Percentiles rank a stretch among this genome's conserved stretches.
Evolutionary conservation across 1,284 basidiomycete species (phyloP).

Genomic region (Cutaneotrichosporon sp.): DNA sequence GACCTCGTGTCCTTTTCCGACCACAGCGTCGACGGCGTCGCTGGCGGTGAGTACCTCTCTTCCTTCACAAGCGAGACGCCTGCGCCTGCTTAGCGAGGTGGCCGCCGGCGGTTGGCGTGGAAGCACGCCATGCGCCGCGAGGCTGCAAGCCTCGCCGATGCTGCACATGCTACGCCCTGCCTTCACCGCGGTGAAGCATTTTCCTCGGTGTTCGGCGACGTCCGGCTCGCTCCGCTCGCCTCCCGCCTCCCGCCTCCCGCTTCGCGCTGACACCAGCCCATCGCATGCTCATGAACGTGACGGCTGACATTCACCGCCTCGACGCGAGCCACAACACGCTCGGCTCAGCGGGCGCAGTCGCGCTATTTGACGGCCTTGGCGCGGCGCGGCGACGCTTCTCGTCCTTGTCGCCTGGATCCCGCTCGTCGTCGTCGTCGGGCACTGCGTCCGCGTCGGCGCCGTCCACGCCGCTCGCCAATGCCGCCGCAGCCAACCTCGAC

Average conservation of each 20-base stretch:
- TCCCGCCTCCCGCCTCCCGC: background rate
- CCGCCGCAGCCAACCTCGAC: background rate
- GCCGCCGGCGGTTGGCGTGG: background rate
- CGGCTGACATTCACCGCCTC: constrained; percentile 30
- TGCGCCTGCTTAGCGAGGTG: background rate
- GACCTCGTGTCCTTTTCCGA: constrained; percentile 42
- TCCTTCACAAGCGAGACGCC: background rate
- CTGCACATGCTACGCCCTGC: no score
- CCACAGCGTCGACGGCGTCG: constrained; percentile 37
- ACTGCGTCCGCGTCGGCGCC: no score
- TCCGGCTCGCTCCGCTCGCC: background rate
- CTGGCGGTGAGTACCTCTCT: constrained; percentile 34
- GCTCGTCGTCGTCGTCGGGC: no score
- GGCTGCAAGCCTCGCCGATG: no score
- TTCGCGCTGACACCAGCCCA: constrained; percentile 24
- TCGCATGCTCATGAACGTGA: constrained; percentile 27
- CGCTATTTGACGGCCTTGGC: constrained; percentile 34
- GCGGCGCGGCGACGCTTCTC: constrained; percentile 20
- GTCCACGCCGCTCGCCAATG: background rate
- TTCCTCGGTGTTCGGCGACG: no score
- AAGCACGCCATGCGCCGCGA: no score
- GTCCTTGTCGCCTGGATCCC: no score
- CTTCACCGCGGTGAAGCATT: no score
- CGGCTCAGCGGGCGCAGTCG: constrained; percentile 28
- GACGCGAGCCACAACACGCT: constrained; percentile 42